Evolutionary conservation across 1,284 basidiomycete genomes (phyloP).

Genomic region (Hortiboletus rubellus): DNA sequence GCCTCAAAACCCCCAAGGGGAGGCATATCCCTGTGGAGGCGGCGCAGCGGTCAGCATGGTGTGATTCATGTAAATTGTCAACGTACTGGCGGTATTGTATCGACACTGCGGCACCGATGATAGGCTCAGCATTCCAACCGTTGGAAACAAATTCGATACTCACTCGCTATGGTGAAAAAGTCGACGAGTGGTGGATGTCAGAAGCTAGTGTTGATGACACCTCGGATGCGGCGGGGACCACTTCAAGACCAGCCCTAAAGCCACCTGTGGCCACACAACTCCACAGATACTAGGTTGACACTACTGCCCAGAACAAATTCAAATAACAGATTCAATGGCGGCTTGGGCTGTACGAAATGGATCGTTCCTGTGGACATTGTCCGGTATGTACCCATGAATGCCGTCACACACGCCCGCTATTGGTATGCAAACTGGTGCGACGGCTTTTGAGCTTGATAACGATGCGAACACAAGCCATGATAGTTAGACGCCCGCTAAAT

Average conservation of each 20-base stretch:
- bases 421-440: slow-evolving; percentile 11
- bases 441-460: not conserved
- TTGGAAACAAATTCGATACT: slow-evolving; percentile 12
- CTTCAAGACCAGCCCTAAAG: slow-evolving; percentile 31
- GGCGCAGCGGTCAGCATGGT: slow-evolving; percentile 16
- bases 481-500: not conserved
- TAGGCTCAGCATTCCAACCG: not conserved
- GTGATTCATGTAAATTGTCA: not conserved
- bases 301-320: not conserved
- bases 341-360: slow-evolving; percentile 9
- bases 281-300: not conserved
- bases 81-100: slow-evolving; percentile 66
- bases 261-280: slow-evolving; percentile 12
- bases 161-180: slow-evolving; percentile 16
- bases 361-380: slow-evolving; percentile 26
- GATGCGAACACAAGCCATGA: slow-evolving; percentile 5
- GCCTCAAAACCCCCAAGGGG: slow-evolving; percentile 91
- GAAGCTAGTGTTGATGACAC: not conserved
- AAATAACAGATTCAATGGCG: slow-evolving; percentile 1
- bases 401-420: slow-evolving; percentile 14
- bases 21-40: slow-evolving; percentile 83
- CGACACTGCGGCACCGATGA: slow-evolving; percentile 49
- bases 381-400: slow-evolving; percentile 11
- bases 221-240: not conserved
- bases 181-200: slow-evolving; percentile 1